Evolutionary conservation across 2,329 filamentous ascomycete species (phyloP).

Genomic region (Curvularia sp.): DNA sequence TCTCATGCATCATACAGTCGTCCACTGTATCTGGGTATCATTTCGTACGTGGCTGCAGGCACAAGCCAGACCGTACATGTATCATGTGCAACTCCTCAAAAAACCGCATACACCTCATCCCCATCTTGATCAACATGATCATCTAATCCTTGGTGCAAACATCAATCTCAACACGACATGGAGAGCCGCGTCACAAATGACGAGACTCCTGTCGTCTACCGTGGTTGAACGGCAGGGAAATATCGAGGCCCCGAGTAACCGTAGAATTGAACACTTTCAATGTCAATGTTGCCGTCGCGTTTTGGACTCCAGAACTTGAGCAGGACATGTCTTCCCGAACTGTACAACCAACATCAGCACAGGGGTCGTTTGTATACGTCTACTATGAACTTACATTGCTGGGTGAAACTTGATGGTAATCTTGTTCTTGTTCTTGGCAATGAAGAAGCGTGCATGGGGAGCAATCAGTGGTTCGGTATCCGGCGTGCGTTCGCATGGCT

Average conservation of each 20-base stretch:
- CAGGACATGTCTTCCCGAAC: conserved; percentile 80
- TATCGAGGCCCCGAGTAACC: conserved; percentile 87
- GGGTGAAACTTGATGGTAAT: conserved; percentile 88
- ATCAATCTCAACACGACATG: background rate
- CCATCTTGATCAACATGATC: background rate
- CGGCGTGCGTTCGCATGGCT: conserved; percentile 30
- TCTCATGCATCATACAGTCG: conserved; percentile 9
- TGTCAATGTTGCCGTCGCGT: conserved; percentile 81
- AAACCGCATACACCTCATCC: background rate
- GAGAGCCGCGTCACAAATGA: background rate
- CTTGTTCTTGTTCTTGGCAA: conserved; percentile 80
- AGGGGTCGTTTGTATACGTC: background rate
- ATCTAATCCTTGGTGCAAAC: background rate
- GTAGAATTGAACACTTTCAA: conserved; percentile 82
- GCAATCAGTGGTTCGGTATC: conserved; percentile 60
- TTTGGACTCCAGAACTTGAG: conserved; percentile 89
- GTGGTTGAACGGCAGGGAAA: conserved; percentile 72
- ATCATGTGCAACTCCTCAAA: background rate
- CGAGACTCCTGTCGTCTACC: conserved; percentile 18
- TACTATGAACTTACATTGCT: conserved; percentile 62
- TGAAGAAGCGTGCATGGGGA: conserved; percentile 83
- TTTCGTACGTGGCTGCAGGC: background rate
- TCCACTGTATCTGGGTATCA: conserved; percentile 6
- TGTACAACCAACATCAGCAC: conserved; percentile 33
- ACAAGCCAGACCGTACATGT: background rate